phyloP scores from a whole-genome alignment of 768 basidiomycete genomes.

The Tylopilus plumbeoviolaceoides region DNA sequence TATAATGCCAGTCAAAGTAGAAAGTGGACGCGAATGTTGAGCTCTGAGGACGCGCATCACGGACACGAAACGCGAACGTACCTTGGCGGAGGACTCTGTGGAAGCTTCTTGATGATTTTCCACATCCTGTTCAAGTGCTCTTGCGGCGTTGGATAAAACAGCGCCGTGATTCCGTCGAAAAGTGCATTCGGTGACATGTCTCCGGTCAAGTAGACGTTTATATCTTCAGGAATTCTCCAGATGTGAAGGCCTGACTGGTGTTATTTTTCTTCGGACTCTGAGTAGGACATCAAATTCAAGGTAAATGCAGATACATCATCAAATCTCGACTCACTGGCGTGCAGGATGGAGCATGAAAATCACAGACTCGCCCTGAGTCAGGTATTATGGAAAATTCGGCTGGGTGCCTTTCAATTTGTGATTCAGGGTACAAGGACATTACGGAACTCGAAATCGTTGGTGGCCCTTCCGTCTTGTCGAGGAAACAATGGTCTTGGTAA shows the following conservation, averaged over 20 bases:
- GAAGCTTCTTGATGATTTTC: constrained; percentile 18
- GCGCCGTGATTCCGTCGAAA: constrained; percentile 12
- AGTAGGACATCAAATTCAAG: no score
- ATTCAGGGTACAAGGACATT: no score
- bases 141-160: constrained; percentile 14
- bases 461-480: no score
- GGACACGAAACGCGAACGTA: background rate
- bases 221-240: background rate
- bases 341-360: no score
- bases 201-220: background rate
- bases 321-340: no score
- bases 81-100: constrained; percentile 14
- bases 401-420: no score
- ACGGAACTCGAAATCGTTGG: no score
- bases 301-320: no score
- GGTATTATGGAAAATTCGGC: no score
- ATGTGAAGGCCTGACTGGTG: background rate
- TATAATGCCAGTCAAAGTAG: background rate
- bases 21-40: no score
- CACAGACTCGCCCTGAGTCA: no score
- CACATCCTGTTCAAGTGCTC: constrained; percentile 24
- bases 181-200: background rate
- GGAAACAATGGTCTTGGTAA: no score
- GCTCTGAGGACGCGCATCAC: background rate
- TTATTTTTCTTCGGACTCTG: background rate